These are phyloP conservation scores for Stenogyne calaminthoides DNA, from an alignment of 305 asterid species.

Conservation along the genomic window DNA sequence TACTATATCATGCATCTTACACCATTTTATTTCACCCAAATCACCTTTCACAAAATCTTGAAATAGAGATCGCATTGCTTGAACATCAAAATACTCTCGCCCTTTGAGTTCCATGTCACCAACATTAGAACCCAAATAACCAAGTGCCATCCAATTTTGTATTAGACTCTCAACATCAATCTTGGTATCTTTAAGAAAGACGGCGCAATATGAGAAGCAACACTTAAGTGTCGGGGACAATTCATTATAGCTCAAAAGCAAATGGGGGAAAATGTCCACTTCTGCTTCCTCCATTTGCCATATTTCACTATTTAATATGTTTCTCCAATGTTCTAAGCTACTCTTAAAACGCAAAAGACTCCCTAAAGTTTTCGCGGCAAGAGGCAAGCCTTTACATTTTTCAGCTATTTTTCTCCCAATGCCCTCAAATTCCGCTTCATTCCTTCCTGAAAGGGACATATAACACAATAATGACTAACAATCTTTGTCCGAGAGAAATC, in stretches of 20 bases:
- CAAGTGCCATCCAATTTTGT: not conserved
- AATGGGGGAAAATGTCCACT: no score
- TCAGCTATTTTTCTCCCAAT: slow-evolving; percentile 11
- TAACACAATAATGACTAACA: not conserved
- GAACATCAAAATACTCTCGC: not conserved
- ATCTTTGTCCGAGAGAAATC: not conserved
- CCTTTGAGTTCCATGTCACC: not conserved
- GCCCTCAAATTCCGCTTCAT: not conserved
- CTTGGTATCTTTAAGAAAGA: no score
- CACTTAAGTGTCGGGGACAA: no score
- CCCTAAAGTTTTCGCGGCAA: not conserved
- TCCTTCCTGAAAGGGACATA: slow-evolving; percentile 15
- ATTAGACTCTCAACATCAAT: no score
- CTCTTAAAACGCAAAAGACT: not conserved
- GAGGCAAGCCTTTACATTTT: not conserved
- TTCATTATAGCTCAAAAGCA: no score
- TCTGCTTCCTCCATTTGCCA: no score
- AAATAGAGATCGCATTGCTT: not conserved
- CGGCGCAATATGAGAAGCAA: no score
- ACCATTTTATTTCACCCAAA: not conserved
- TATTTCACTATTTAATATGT: no score
- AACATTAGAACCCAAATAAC: not conserved
- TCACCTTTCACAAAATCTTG: not conserved
- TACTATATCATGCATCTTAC: no score
- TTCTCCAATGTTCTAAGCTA: no score